These are phyloP conservation scores for Thermothelomyces thermophilus DNA, from an alignment of 2,329 filamentous ascomycete species.

Conservation along the genomic window DNA sequence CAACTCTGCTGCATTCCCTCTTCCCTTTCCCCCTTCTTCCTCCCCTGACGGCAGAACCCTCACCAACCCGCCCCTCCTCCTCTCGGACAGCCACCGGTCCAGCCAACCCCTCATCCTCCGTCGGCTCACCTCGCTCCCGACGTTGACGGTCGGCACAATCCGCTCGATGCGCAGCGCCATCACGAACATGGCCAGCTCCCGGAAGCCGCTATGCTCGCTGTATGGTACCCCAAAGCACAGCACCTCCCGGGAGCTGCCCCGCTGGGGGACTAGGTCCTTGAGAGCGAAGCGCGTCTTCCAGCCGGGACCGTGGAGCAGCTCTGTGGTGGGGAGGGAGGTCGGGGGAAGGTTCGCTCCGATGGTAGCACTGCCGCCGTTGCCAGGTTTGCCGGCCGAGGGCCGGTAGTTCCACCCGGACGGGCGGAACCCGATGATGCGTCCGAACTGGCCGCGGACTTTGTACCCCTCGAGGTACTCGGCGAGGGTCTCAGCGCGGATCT, in stretches of 20 bases:
- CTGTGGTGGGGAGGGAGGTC: conserved; percentile 41
- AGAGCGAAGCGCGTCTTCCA: conserved; percentile 73
- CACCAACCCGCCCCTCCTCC: conserved; percentile 49
- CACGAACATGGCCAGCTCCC: conserved; percentile 89
- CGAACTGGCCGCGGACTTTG: conserved; percentile 63
- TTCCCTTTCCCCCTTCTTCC: conserved; percentile 33
- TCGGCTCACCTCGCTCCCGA: conserved; percentile 52
- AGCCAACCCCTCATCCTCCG: conserved; percentile 59
- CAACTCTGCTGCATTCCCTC: conserved; percentile 23
- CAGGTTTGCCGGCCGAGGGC: conserved; percentile 40
- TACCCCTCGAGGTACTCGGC: conserved; percentile 79
- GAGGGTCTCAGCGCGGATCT: conserved; percentile 85
- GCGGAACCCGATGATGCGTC: conserved; percentile 80
- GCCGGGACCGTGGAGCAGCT: conserved; percentile 50
- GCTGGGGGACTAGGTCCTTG: conserved; percentile 69
- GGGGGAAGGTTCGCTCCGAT: conserved; percentile 50
- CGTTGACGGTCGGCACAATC: conserved; percentile 89
- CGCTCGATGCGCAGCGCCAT: conserved; percentile 81
- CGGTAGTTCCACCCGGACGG: conserved; percentile 94
- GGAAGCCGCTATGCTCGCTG: conserved; percentile 89
- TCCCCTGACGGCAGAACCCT: conserved; percentile 34
- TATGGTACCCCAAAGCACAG: conserved; percentile 94
- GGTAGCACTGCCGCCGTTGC: conserved; percentile 30
- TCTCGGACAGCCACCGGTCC: conserved; percentile 55
- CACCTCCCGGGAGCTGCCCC: conserved; percentile 74